Conservation (phyloP, 2,329 filamentous ascomycete species). For the Colletotrichum orchidophilum region DNA sequence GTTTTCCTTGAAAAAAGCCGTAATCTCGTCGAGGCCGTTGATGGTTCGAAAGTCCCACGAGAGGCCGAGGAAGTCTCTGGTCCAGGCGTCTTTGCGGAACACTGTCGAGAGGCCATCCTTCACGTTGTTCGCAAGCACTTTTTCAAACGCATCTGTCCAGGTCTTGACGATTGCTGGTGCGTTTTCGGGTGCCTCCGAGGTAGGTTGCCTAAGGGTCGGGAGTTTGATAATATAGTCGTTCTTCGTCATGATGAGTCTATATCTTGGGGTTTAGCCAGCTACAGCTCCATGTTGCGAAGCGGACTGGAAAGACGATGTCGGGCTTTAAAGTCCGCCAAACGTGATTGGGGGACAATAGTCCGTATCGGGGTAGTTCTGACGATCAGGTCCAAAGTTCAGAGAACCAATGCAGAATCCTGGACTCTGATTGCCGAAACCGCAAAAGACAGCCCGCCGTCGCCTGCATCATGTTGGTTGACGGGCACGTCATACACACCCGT, state of each 20-base stretch:
- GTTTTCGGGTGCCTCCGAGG: background rate
- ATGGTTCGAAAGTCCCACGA: conserved; percentile 61
- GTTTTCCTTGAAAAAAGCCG: conserved; percentile 15
- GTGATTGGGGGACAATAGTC: background rate
- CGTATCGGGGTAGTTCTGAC: background rate
- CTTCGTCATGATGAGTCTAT: background rate
- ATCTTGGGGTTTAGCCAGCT: background rate
- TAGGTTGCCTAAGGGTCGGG: conserved; percentile 9
- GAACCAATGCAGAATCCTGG: background rate
- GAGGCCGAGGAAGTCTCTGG: conserved; percentile 66
- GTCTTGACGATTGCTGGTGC: background rate
- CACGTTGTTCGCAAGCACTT: background rate
- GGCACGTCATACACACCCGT: background rate
- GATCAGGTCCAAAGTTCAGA: background rate
- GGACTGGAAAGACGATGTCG: too few species aligned
- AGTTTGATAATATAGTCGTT: conserved; percentile 8
- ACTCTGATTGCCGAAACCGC: background rate
- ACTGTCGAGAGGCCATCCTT: conserved; percentile 35
- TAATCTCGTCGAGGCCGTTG: conserved; percentile 6
- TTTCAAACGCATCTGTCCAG: background rate
- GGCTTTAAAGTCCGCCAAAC: background rate
- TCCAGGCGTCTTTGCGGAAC: conserved; percentile 58
- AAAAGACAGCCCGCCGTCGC: background rate
- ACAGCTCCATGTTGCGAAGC: background rate
- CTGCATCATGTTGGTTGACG: background rate